These are phyloP conservation scores for Hevea brasiliensis DNA, from an alignment of 345 rosid species.

Conservation along the genomic window DNA sequence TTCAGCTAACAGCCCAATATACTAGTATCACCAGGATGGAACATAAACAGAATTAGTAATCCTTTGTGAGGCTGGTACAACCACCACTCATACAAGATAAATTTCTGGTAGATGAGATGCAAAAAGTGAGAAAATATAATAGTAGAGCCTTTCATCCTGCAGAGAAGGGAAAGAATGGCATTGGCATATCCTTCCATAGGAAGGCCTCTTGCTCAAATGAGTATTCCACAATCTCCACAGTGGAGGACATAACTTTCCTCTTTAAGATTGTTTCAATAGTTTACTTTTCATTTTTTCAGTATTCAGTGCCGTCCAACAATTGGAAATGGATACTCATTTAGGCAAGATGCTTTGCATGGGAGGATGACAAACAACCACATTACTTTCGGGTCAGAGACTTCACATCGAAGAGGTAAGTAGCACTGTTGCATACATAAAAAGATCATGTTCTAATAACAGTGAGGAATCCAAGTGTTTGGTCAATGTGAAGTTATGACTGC, in stretches of 20 bases:
- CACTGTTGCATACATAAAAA: not conserved
- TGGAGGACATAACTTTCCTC: not conserved
- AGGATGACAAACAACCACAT: conserved; percentile 15
- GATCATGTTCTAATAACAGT: conserved; percentile 1
- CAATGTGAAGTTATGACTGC: not conserved
- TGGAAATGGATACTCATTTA: conserved; percentile 41
- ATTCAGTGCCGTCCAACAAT: not conserved
- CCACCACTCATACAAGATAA: conserved; percentile 24
- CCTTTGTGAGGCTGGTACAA: conserved; percentile 19
- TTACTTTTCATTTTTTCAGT: not conserved
- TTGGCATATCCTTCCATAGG: conserved; percentile 21
- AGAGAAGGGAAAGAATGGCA: not conserved
- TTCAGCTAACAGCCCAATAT: conserved; percentile 11
- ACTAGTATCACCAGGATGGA: not conserved
- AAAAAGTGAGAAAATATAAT: conserved; percentile 12
- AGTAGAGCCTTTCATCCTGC: not conserved
- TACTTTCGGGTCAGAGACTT: not conserved
- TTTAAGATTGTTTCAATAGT: conserved; percentile 1
- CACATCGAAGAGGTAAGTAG: conserved; percentile 14
- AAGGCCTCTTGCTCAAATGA: conserved; percentile 60
- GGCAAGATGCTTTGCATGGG: conserved; percentile 40
- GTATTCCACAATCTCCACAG: conserved; percentile 39
- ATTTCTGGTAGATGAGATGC: conserved; percentile 24
- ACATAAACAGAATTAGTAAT: not conserved
- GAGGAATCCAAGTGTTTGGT: conserved; percentile 5